phyloP scores from a whole-genome alignment of 192 early-diverging fungal species.

The Chytriomyces sp. region DNA sequence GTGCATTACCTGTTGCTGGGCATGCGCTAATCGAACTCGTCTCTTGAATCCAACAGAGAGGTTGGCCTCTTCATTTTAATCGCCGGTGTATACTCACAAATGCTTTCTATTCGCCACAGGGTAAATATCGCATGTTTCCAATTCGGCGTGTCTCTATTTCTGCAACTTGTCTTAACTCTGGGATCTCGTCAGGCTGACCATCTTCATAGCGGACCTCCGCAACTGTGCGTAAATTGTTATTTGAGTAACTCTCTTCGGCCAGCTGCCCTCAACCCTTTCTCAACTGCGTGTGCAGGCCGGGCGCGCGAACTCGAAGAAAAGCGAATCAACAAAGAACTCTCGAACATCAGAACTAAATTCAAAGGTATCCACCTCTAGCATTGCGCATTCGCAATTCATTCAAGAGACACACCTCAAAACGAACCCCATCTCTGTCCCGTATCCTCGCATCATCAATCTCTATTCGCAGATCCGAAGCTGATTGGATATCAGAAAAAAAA shows the following conservation, averaged over 20 bases:
- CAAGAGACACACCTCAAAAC: too few species aligned
- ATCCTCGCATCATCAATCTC: not conserved
- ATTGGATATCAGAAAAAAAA: slow-evolving; percentile 99
- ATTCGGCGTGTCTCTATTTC: not conserved
- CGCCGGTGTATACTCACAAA: not conserved
- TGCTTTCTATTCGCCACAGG: not conserved
- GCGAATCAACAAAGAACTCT: slow-evolving; percentile 98
- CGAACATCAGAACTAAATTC: slow-evolving; percentile 98
- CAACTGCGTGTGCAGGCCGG: slow-evolving; percentile 68
- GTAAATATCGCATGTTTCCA: not conserved
- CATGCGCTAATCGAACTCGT: too few species aligned
- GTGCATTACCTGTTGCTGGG: too few species aligned
- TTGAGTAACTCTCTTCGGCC: not conserved
- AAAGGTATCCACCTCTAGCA: slow-evolving; percentile 68
- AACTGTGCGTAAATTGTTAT: slow-evolving; percentile 77
- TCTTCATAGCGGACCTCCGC: slow-evolving; percentile 97
- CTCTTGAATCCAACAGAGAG: not conserved
- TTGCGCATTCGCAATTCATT: too few species aligned
- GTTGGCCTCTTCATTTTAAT: not conserved
- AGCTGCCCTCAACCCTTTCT: not conserved
- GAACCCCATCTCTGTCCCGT: too few species aligned
- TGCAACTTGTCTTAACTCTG: not conserved
- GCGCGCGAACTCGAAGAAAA: slow-evolving; percentile 97
- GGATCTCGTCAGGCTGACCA: slow-evolving; percentile 65
- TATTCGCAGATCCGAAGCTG: slow-evolving; percentile 75